A percentile compares a stretch with the other conserved stretches of the same genome.
Conservation (phyloP, 768 basidiomycete species). For the Phanerochaete carnosa region DNA sequence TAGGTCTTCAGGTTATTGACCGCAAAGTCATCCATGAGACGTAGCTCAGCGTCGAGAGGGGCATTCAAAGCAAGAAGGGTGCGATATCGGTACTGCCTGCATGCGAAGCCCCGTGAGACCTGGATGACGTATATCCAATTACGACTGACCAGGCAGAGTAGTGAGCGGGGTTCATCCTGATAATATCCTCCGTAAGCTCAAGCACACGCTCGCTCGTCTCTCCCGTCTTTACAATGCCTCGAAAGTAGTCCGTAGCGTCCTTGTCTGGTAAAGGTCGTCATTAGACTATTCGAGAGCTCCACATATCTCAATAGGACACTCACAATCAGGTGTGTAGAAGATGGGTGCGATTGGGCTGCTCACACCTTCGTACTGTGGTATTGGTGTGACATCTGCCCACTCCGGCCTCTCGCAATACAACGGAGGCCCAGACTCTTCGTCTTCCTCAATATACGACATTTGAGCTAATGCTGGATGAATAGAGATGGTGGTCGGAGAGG, state of each 20-base stretch:
- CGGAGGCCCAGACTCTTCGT: constrained; percentile 2
- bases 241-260: constrained; percentile 91
- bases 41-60: constrained; percentile 73
- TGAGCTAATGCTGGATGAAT: not conserved
- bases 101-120: not conserved
- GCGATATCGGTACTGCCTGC: constrained; percentile 93
- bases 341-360: constrained; percentile 86
- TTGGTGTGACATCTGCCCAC: constrained; percentile 79
- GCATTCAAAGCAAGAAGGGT: constrained; percentile 69
- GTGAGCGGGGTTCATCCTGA: constrained; percentile 91
- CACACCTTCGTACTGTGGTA: constrained; percentile 76
- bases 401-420: constrained; percentile 63
- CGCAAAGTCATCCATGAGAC: constrained; percentile 85
- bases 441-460: constrained; percentile 18
- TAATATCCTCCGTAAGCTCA: constrained; percentile 84
- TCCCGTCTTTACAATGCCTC: constrained; percentile 70
- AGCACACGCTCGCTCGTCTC: constrained; percentile 84
- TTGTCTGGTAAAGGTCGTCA: constrained; percentile 53
- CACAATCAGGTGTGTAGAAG: constrained; percentile 83
- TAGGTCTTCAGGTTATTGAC: constrained; percentile 88
- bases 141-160: constrained; percentile 88
- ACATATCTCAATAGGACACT: not conserved
- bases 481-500: not conserved
- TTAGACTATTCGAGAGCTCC: not conserved
- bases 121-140: not conserved